phyloP scores from a whole-genome alignment of 805 yeast species.

The Pichia cephalocereana region DNA sequence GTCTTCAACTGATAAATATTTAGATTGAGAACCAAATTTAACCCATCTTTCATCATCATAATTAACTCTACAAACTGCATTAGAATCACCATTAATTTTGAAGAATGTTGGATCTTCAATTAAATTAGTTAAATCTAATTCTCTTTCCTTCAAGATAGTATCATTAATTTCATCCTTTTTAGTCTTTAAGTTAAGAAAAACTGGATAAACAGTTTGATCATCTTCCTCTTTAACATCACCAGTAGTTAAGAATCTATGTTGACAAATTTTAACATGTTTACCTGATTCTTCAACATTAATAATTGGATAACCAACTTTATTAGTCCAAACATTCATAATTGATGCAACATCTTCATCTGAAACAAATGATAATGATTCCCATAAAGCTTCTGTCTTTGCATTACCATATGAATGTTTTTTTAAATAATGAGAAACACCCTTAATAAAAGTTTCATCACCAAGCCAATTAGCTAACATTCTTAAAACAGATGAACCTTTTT shows the following conservation, averaged over 20 bases:
- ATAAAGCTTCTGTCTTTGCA: slow-evolving; percentile 66
- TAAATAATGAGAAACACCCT: slow-evolving; percentile 67
- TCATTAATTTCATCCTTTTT: slow-evolving; percentile 24
- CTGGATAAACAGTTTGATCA: slow-evolving; percentile 50
- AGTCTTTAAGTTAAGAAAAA: slow-evolving; percentile 34
- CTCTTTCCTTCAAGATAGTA: slow-evolving; percentile 20
- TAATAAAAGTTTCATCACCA: slow-evolving; percentile 60
- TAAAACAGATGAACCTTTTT: slow-evolving; percentile 72
- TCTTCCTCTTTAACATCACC: slow-evolving; percentile 61
- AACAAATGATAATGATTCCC: slow-evolving; percentile 56
- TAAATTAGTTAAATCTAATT: slow-evolving; percentile 11
- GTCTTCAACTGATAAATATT: slow-evolving; percentile 37
- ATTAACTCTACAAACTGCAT: slow-evolving; percentile 46
- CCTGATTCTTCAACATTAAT: slow-evolving; percentile 39
- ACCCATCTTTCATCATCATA: slow-evolving; percentile 33
- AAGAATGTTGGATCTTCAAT: slow-evolving; percentile 22
- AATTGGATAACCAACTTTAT: slow-evolving; percentile 66
- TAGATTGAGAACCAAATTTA: slow-evolving; percentile 30
- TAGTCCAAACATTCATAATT: slow-evolving; percentile 68
- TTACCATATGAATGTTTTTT: slow-evolving; percentile 55
- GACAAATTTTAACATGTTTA: slow-evolving; percentile 31
- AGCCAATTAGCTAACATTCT: slow-evolving; percentile 68
- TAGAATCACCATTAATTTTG: slow-evolving; percentile 43
- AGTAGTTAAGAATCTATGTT: slow-evolving; percentile 55
- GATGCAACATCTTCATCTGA: slow-evolving; percentile 55